A percentile compares a stretch with the other conserved stretches of the same genome.
phyloP scores from a whole-genome alignment of 2,329 filamentous ascomycete genomes.

The Cryoendolithus antarcticus region DNA sequence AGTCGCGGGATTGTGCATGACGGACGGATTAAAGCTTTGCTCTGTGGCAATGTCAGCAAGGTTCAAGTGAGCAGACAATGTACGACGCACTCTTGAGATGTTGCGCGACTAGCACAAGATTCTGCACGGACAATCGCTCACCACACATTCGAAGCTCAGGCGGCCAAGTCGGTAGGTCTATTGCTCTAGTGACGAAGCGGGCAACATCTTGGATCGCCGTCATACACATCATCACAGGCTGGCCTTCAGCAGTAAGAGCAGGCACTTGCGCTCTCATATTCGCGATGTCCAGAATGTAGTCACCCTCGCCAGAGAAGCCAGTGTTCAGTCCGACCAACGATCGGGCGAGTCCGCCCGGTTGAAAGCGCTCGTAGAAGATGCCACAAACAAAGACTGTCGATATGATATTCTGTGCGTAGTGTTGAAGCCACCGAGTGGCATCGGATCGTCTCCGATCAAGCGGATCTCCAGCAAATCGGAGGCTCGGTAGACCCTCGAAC shows the following conservation, averaged over 20 bases:
- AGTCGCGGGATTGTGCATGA: constrained; percentile 37
- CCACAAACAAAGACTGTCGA: constrained; percentile 64
- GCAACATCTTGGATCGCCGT: constrained; percentile 60
- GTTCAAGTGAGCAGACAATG: no score
- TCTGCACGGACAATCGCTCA: constrained; percentile 49
- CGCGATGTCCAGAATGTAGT: constrained; percentile 54
- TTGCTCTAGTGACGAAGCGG: constrained; percentile 56
- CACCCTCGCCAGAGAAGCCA: constrained; percentile 44
- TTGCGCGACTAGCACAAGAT: constrained; percentile 46
- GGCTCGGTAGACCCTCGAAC: constrained; percentile 53
- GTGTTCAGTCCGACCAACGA: constrained; percentile 48
- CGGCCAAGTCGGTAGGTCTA: constrained; percentile 56
- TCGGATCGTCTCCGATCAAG: constrained; percentile 48
- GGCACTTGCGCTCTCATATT: constrained; percentile 48
- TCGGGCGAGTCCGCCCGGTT: constrained; percentile 50
- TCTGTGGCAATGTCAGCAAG: constrained; percentile 6
- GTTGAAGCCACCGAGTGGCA: constrained; percentile 45
- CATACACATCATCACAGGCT: constrained; percentile 48
- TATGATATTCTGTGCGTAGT: constrained; percentile 46
- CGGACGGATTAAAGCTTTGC: constrained; percentile 12
- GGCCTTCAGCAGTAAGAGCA: constrained; percentile 38
- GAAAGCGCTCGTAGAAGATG: constrained; percentile 64
- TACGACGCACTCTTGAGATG: constrained; percentile 30
- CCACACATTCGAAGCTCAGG: constrained; percentile 56
- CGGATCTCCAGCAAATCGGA: constrained; percentile 44